phyloP scores from a whole-genome alignment of 192 early-diverging fungal genomes.

The Entomortierella lignicola region DNA sequence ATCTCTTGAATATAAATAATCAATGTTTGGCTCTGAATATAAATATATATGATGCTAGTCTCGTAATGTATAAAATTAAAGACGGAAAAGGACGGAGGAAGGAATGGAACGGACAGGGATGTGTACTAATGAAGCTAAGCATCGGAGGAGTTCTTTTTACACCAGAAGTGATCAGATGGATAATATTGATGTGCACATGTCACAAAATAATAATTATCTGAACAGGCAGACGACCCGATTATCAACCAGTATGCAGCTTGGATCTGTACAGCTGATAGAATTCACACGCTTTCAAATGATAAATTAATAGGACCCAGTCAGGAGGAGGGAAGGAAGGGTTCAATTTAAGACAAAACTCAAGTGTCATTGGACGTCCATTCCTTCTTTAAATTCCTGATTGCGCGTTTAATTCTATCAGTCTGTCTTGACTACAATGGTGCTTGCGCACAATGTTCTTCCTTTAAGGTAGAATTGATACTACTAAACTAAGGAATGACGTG shows the following conservation, averaged over 20 bases:
- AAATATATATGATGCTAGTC: neutral
- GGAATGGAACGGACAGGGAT: neutral
- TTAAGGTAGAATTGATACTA: neutral
- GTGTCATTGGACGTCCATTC: neutral
- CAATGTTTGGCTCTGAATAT: conserved; percentile 1
- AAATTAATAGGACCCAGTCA: conserved; percentile 1
- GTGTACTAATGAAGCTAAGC: neutral
- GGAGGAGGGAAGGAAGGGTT: neutral
- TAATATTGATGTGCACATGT: neutral
- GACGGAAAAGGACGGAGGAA: conserved; percentile 19
- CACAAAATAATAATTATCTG: no score
- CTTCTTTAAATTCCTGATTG: neutral
- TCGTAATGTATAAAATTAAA: neutral
- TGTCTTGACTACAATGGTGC: neutral
- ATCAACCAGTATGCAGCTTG: neutral
- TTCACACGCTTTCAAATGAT: conserved; percentile 16
- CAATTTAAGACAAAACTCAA: neutral
- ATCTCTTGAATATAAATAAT: no score
- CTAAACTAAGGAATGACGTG: neutral
- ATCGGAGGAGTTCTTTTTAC: neutral
- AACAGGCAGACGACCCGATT: neutral
- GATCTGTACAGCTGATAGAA: neutral
- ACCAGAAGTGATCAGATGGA: no score
- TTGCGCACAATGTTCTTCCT: no score
- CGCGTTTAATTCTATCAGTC: no score